These are phyloP conservation scores for Strobilomyces dryophilus DNA, from an alignment of 768 basidiomycete genomes.

Conservation along the genomic window DNA sequence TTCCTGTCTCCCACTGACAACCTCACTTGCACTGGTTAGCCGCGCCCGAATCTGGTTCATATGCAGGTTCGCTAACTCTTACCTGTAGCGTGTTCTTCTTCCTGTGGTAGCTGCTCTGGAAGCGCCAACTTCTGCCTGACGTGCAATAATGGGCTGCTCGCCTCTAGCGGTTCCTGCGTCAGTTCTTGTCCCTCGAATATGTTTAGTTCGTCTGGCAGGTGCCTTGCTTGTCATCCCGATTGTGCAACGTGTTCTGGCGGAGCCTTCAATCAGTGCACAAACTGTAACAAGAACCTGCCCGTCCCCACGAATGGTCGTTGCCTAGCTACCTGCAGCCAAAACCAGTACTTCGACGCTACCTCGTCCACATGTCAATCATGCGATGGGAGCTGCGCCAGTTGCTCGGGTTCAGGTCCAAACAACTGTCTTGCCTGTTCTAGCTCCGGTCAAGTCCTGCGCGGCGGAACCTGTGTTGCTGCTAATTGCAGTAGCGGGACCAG, in stretches of 20 bases:
- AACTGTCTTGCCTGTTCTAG: slow-evolving; percentile 74
- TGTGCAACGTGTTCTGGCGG: slow-evolving; percentile 80
- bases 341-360: slow-evolving; percentile 67
- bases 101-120: slow-evolving; percentile 69
- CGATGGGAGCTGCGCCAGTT: slow-evolving; percentile 75
- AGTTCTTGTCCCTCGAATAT: slow-evolving; percentile 69
- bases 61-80: slow-evolving; percentile 7
- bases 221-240: slow-evolving; percentile 79
- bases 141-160: slow-evolving; percentile 63
- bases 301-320: slow-evolving; percentile 76
- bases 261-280: slow-evolving; percentile 74
- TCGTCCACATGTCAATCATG: slow-evolving; percentile 65
- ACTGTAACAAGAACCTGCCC: slow-evolving; percentile 63
- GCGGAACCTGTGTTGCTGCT: slow-evolving; percentile 60
- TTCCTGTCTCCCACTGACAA: slow-evolving; percentile 72
- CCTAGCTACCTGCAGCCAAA: slow-evolving; percentile 68
- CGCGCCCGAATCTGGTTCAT: background rate
- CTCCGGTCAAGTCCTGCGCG: slow-evolving; percentile 53
- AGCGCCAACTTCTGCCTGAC: slow-evolving; percentile 68
- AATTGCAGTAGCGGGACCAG: slow-evolving; percentile 53
- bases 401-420: slow-evolving; percentile 61
- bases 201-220: slow-evolving; percentile 61
- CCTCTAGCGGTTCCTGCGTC: slow-evolving; percentile 71
- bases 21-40: slow-evolving; percentile 68
- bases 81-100: slow-evolving; percentile 58